Base-by-base conservation (phyloP, 2,329 filamentous ascomycete genomes). In the Berkeleyomyces basicola region DNA sequence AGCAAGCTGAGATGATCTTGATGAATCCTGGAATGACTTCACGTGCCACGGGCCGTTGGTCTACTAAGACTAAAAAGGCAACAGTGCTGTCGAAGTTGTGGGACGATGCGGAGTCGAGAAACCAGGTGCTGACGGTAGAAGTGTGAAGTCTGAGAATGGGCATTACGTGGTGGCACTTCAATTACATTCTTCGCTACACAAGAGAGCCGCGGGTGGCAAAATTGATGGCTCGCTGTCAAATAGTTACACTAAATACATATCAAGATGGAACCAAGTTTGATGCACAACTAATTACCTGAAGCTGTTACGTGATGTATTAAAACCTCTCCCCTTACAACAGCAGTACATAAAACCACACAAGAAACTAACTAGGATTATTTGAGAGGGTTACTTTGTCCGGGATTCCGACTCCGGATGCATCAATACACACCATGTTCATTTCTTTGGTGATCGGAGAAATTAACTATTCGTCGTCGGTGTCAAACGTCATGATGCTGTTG, bases 1-100 rank as follows among this genome's bases (percentile, higher is more conserved):
- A 74, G 2, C 74, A 77, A 53, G 76, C 74, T 0, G 77, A 79
- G 61, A 67, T 78, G 9, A 72, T 79, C 3, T 9, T 79, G 9
- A 77, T 79, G 75, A 71, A 77, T 53, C 67, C 69, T 0, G 43
- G 65, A 0, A 75, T 77, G 72, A 71, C 69, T 1, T 67, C n/a
- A 9, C 7, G 0, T 47, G 49, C 51, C 7, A 7, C 5, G 37
- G 49, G 40, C 2, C 2, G 49, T 1, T 39, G n/a, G n/a, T 23
- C 16, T 7, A 43, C 10, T 7, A 46, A 57, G 5, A 44, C 43
- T 16, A 36, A 37, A 7, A 53, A 44, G n/a, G 42, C 57, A 9
- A 14, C 49, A 11, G 39, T 61, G 3, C 47, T 64, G 3, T 47
- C 51, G 1, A 39, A 11, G 9, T n/a, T 64, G 16, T 64, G 62